A percentile compares a stretch with the other conserved stretches of the same genome.
Evolutionary conservation across 2,329 filamentous ascomycete genomes (phyloP).

Genomic region (Epicoccum nigrum): DNA sequence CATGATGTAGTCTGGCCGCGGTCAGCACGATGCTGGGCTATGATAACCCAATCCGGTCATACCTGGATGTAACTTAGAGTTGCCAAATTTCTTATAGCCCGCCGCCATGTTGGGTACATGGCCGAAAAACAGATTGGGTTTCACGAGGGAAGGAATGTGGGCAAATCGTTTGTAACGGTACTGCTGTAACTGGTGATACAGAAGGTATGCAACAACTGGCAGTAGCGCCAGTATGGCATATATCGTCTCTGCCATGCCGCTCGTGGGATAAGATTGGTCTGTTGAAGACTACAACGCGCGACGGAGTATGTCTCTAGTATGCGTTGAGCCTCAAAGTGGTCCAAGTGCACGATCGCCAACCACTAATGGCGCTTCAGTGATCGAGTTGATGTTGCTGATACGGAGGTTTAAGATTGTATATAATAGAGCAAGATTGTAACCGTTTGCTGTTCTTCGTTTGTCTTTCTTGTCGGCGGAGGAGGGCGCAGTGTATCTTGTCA

Average conservation of each 20-base stretch:
- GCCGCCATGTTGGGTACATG: conserved; percentile 35
- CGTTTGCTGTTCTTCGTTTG: too few relatives aligned
- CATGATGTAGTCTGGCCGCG: conserved; percentile 41
- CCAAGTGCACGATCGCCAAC: too few relatives aligned
- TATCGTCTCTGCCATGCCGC: conserved; percentile 24
- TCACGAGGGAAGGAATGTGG: conserved; percentile 29
- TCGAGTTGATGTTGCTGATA: too few relatives aligned
- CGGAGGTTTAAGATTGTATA: too few relatives aligned
- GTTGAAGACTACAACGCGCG: too few relatives aligned
- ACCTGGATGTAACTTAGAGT: conserved; percentile 38
- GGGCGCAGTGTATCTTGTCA: too few relatives aligned
- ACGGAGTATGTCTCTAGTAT: too few relatives aligned
- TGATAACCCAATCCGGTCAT: background rate
- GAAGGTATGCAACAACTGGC: conserved; percentile 23
- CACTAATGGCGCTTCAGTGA: too few relatives aligned
- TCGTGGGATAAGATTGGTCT: background rate
- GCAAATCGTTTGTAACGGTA: conserved; percentile 38
- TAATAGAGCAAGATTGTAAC: too few relatives aligned
- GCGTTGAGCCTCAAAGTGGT: too few relatives aligned
- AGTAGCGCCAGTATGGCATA: conserved; percentile 30
- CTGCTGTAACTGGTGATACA: conserved; percentile 29
- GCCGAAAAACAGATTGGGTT: conserved; percentile 35
- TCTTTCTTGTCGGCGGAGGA: too few relatives aligned
- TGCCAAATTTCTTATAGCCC: conserved; percentile 34
- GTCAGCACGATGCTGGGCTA: background rate